Percentiles rank a stretch among this genome's conserved stretches.
These are phyloP conservation scores for Yamadazyma atmosphaerica DNA, from an alignment of 1,139 yeast species.

Conservation along the genomic window DNA sequence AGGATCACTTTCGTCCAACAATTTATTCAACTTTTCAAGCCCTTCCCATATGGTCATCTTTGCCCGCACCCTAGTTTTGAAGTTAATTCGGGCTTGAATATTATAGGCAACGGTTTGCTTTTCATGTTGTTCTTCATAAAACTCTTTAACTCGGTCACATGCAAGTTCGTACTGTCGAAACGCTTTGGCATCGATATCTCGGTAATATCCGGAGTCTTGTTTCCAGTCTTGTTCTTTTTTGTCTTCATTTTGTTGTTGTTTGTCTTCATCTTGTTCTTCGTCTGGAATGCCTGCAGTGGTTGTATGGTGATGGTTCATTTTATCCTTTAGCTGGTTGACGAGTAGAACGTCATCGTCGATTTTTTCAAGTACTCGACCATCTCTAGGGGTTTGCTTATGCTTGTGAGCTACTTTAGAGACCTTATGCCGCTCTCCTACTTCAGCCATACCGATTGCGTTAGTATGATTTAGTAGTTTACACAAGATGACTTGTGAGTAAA, in stretches of 20 bases:
- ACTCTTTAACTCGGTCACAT: conserved; percentile 64
- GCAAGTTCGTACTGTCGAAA: conserved; percentile 72
- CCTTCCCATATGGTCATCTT: conserved; percentile 76
- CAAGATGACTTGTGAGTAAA: too few species aligned
- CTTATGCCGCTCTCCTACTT: neutral
- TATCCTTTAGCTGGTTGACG: conserved; percentile 30
- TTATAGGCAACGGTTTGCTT: conserved; percentile 74
- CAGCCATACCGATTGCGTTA: too few species aligned
- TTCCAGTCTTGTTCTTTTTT: conserved; percentile 18
- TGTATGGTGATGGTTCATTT: conserved; percentile 8
- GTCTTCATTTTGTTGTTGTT: conserved; percentile 6
- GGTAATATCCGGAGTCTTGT: conserved; percentile 32
- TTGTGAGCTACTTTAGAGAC: neutral
- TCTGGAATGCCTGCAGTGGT: neutral
- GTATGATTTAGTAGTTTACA: too few species aligned
- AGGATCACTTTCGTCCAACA: conserved; percentile 72
- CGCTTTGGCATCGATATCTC: conserved; percentile 39
- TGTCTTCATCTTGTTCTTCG: conserved; percentile 1
- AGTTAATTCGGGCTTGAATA: conserved; percentile 68
- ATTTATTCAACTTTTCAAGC: conserved; percentile 56
- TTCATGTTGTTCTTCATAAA: conserved; percentile 68
- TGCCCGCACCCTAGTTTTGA: conserved; percentile 65
- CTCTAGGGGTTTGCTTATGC: neutral
- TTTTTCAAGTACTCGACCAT: conserved; percentile 30
- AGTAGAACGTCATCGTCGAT: conserved; percentile 37